Evolutionary conservation across 163 green algal species (phyloP).

Genomic region (Volvox carteri): DNA sequence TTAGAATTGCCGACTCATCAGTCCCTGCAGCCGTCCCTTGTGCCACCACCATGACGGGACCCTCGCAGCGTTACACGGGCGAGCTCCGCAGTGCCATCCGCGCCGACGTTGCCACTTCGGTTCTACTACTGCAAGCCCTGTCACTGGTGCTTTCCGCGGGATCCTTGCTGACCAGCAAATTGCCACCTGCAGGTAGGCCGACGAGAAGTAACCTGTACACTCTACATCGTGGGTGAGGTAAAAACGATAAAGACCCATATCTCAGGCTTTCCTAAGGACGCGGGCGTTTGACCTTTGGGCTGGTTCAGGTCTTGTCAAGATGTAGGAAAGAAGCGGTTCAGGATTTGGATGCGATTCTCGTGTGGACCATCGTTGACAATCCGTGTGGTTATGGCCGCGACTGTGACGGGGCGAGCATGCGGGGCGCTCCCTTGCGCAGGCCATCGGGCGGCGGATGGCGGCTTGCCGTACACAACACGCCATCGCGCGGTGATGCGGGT

Average conservation of each 20-base stretch:
- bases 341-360: no score
- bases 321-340: no score
- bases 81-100: conserved; percentile 50
- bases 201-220: no score
- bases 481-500: neutral
- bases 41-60: neutral
- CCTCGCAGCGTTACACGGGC: conserved; percentile 56
- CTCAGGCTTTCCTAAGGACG: no score
- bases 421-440: neutral
- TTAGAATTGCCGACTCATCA: neutral
- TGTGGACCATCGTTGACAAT: no score
- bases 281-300: no score
- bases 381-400: no score
- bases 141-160: neutral
- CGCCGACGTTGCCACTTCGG: neutral
- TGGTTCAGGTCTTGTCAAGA: no score
- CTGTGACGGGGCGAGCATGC: no score
- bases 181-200: conserved; percentile 35
- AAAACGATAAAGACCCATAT: no score
- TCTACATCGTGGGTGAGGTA: no score
- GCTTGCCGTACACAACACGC: conserved; percentile 12
- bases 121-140: conserved; percentile 32
- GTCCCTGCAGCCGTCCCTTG: neutral
- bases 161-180: neutral
- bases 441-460: neutral